Conservation (phyloP, 345 rosid genomes). For the Eucalyptus melliodora region DNA sequence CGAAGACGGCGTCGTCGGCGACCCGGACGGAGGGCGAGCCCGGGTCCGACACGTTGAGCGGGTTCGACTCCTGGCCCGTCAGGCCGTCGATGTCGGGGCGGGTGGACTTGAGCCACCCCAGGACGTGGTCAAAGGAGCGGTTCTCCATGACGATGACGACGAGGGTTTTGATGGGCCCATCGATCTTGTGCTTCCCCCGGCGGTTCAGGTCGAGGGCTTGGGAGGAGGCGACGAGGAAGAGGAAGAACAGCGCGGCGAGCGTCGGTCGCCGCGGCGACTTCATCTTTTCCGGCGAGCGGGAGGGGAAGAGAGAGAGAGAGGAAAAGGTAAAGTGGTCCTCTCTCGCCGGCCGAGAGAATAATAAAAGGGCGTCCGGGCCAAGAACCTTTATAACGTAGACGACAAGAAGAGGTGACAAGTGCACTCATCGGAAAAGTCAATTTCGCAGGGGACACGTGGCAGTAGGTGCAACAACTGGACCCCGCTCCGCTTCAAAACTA, state of each 20-base stretch:
- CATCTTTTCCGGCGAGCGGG: conserved; percentile 5
- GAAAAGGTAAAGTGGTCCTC: not conserved
- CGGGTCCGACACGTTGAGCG: conserved; percentile 45
- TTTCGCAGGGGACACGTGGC: not conserved
- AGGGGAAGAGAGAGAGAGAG: not conserved
- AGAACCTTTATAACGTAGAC: not conserved
- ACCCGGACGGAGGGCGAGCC: conserved; percentile 41
- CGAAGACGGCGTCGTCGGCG: conserved; percentile 65
- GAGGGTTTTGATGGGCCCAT: conserved; percentile 90
- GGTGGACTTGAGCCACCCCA: conserved; percentile 89
- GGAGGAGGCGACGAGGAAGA: conserved; percentile 43
- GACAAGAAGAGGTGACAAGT: not conserved
- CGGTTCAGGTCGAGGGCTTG: conserved; percentile 24
- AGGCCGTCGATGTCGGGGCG: conserved; percentile 91
- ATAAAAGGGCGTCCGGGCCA: not conserved
- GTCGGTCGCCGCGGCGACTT: conserved; percentile 17
- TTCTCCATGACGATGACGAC: conserved; percentile 95
- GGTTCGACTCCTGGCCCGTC: conserved; percentile 61
- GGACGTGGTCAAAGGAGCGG: conserved; percentile 88
- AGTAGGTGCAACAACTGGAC: not conserved
- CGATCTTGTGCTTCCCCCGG: conserved; percentile 25
- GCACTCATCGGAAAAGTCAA: not conserved
- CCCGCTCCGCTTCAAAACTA: not conserved
- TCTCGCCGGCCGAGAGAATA: not conserved
- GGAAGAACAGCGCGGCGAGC: conserved; percentile 10